These are phyloP conservation scores for Fusarium redolens DNA, from an alignment of 2,329 filamentous ascomycete genomes.

Conservation along the genomic window DNA sequence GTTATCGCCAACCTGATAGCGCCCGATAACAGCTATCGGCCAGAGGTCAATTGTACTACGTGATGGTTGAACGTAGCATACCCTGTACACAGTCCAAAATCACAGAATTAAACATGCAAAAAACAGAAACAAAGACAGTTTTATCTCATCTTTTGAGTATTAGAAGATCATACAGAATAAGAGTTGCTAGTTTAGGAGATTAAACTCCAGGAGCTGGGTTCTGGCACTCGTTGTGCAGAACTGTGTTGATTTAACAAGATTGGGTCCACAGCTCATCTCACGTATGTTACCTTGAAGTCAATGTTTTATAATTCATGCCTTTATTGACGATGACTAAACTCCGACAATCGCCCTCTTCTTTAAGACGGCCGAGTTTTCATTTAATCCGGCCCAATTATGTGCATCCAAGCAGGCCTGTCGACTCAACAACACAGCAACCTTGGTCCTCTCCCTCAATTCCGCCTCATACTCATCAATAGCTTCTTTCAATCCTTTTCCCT, in stretches of 20 bases:
- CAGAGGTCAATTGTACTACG: no score
- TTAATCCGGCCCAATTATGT: constrained; percentile 2
- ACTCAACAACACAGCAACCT: constrained; percentile 6
- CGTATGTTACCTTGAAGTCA: no score
- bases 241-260: accelerated
- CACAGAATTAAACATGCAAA: background rate
- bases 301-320: accelerated
- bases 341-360: constrained; percentile 5
- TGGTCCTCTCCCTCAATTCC: background rate
- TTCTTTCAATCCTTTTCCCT: background rate
- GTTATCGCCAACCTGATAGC: background rate
- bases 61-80: background rate
- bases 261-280: no score
- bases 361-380: constrained; percentile 9
- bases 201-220: background rate
- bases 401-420: constrained; percentile 16
- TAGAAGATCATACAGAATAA: no score
- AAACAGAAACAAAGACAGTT: background rate
- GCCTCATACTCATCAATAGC: background rate
- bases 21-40: background rate
- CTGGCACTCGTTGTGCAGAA: accelerated
- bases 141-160: accelerated
- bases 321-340: background rate
- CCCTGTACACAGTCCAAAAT: background rate
- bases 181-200: no score